These are phyloP conservation scores for Lyophyllum atratum DNA, from an alignment of 768 basidiomycete genomes.

Conservation along the genomic window DNA sequence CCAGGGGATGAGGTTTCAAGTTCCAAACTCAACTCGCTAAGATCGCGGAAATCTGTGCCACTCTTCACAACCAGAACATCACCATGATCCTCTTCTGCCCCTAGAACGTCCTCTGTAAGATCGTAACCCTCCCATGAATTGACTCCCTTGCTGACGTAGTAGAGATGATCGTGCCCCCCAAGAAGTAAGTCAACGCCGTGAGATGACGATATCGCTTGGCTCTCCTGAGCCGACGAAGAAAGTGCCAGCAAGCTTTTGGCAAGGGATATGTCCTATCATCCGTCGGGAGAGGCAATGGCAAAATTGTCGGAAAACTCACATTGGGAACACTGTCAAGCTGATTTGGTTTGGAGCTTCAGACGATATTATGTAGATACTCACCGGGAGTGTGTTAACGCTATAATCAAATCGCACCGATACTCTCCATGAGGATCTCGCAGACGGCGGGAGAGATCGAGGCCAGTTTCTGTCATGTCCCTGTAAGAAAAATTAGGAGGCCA, in stretches of 20 bases:
- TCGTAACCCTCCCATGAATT: conserved; percentile 70
- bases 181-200: conserved; percentile 86
- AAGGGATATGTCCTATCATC: conserved; percentile 73
- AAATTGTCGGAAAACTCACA: conserved; percentile 36
- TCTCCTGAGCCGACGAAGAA: conserved; percentile 54
- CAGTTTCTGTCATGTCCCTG: conserved; percentile 73
- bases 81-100: conserved; percentile 72
- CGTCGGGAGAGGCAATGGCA: too few species aligned
- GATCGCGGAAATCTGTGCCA: conserved; percentile 87
- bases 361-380: conserved; percentile 29
- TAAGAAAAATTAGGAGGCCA: conserved; percentile 85
- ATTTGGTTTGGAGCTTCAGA: neutral
- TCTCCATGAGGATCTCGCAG: conserved; percentile 73
- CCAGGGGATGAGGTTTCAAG: conserved; percentile 60
- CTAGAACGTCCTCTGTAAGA: conserved; percentile 49
- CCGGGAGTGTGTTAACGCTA: conserved; percentile 87
- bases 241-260: conserved; percentile 67
- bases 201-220: conserved; percentile 39
- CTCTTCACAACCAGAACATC: conserved; percentile 80
- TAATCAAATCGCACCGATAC: conserved; percentile 75
- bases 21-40: conserved; percentile 73
- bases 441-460: conserved; percentile 66
- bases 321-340: conserved; percentile 47
- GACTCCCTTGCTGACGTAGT: conserved; percentile 70
- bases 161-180: conserved; percentile 90